Evolutionary conservation across 345 rosid species (phyloP).

Genomic region (Ailanthus altissimus): DNA sequence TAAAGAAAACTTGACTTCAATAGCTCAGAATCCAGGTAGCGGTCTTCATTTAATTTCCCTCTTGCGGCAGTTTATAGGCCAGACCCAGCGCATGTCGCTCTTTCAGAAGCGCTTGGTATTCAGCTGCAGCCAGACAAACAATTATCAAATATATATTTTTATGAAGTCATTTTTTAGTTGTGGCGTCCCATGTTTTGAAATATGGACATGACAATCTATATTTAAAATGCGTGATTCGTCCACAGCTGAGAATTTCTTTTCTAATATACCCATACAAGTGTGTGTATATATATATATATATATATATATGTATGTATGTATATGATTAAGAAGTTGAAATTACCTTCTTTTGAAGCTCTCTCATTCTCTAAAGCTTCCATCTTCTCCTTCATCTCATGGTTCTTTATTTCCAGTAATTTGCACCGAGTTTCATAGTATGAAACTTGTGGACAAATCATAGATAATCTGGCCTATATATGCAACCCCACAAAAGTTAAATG

Average conservation of each 20-base stretch:
- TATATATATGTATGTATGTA: neutral
- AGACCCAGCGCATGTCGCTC: neutral
- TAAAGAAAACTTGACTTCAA: neutral
- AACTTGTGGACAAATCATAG: slow-evolving; percentile 4
- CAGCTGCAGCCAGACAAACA: slow-evolving; percentile 9
- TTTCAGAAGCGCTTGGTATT: slow-evolving; percentile 18
- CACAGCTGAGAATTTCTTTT: too few species aligned
- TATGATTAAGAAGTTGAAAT: neutral
- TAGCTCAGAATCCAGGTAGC: neutral
- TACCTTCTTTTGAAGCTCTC: slow-evolving; percentile 20
- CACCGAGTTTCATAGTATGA: neutral
- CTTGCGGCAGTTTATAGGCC: neutral
- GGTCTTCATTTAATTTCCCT: neutral
- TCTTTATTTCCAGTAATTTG: neutral
- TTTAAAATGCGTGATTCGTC: too few species aligned
- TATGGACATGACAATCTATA: too few species aligned
- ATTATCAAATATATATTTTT: neutral
- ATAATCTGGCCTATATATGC: slow-evolving; percentile 7
- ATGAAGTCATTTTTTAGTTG: neutral
- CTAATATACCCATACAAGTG: too few species aligned
- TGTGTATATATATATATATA: neutral
- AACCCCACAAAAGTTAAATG: neutral
- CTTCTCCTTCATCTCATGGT: slow-evolving; percentile 1
- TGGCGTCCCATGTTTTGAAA: neutral
- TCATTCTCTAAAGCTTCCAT: neutral